Base-by-base conservation (phyloP, 129 eudicot genomes). In the Heracleum sosnowskyi region DNA sequence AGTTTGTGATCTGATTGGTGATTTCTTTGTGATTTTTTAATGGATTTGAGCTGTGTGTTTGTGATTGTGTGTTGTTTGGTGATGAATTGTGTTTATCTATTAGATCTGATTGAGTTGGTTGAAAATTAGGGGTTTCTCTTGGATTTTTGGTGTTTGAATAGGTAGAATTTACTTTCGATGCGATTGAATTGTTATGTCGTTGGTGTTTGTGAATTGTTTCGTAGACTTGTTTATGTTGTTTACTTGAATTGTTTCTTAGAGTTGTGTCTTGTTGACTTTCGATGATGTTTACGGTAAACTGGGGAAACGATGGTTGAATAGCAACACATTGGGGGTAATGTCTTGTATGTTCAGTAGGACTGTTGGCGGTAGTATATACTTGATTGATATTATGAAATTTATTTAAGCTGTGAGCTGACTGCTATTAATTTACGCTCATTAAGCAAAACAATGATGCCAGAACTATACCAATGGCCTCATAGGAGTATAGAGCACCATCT, bases 171-270 rank as follows among this genome's bases (percentile, higher is more conserved):
- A 15, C 15, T 42, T 42, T 42, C 16, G 17, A 12, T 44, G 47
- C 16, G 47, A 11, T 44, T 44, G 4, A 44, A 12, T 44, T 44
- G 46, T 42, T 0, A 11, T 42, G 46, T 8, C 8, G 11, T 0
- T 41, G 44, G 44, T 12, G 44, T 41, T 41, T 41, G 44, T 62
- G 76, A 85, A 82, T 79, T 78, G 78, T 64, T 69, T 49, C 20
- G 20, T 46, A 16, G 53, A 46, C 17, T 46, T 46, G 20, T 46
- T 46, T 3, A 46, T 1, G 16, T 16, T 11, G 16, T 44, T 10
- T 15, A 20, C 53, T 46, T 13, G 16, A 46, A 46, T 16, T 46
- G 53, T 46, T 13, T 16, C 5, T 20, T 46, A 16, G 5, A 46
- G 20, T 13, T 46, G 47, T 12, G 20, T 46, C 12, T 47, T 49